Evolutionary conservation across 257 asterid species (phyloP).

Genomic region (Asclepias syriaca): DNA sequence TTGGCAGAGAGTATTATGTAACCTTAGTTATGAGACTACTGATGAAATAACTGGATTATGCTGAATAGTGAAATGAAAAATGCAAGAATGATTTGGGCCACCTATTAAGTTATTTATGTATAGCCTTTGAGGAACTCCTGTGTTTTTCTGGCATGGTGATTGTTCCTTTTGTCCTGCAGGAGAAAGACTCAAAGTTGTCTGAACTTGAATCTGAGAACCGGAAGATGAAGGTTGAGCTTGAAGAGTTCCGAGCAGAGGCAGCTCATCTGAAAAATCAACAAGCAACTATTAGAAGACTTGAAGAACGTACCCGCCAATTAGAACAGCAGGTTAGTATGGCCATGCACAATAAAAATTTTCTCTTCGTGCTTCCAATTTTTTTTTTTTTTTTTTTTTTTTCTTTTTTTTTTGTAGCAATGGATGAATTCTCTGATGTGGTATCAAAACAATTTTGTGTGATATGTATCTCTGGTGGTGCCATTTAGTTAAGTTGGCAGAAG

Average conservation of each 20-base stretch:
- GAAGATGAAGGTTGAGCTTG: constrained; percentile 98
- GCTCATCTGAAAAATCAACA: constrained; percentile 97
- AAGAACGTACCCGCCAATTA: constrained; percentile 95
- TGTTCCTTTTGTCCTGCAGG: constrained; percentile 43
- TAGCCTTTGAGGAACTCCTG: background rate
- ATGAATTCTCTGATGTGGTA: background rate
- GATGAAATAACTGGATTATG: background rate
- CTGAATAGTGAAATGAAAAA: background rate
- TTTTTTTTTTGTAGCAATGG: constrained; percentile 11
- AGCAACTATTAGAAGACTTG: constrained; percentile 92
- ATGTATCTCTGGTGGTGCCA: background rate
- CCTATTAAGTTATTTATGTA: background rate
- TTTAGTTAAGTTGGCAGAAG: background rate
- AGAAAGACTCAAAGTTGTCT: constrained; percentile 75
- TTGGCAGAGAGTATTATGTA: background rate
- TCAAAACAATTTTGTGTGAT: background rate
- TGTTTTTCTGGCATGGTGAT: constrained; percentile 11
- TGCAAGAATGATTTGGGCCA: background rate
- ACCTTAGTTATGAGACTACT: background rate
- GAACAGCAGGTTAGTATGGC: constrained; percentile 79
- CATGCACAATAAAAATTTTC: background rate
- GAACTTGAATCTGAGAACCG: constrained; percentile 94
- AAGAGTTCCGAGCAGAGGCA: constrained; percentile 92
- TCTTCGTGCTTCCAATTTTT: background rate
- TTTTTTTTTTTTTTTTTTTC: background rate